phyloP scores from a whole-genome alignment of 148 eudicot species.

The Euryodendron excelsum region DNA sequence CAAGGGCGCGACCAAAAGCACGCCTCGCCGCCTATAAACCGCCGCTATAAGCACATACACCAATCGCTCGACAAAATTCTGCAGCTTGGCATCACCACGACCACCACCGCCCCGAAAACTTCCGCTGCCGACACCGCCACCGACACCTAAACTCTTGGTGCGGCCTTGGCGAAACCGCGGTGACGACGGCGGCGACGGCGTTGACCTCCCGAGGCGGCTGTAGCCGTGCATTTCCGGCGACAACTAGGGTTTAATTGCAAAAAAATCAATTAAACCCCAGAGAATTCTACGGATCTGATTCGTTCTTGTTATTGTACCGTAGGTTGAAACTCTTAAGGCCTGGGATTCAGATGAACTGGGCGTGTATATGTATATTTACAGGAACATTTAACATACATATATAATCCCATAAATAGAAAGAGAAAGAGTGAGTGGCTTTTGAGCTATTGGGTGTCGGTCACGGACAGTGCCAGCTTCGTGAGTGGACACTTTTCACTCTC shows the following conservation, averaged over 20 bases:
- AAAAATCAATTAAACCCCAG: background rate
- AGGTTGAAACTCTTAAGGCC: too few species aligned
- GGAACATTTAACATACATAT: too few species aligned
- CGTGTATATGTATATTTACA: too few species aligned
- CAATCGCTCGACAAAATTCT: conserved; percentile 62
- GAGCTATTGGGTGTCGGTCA: background rate
- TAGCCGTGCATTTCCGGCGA: conserved; percentile 55
- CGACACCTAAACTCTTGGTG: conserved; percentile 31
- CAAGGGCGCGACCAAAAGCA: conserved; percentile 75
- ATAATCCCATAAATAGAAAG: too few species aligned
- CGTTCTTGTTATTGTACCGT: background rate
- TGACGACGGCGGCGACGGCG: conserved; percentile 46
- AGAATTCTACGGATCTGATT: conserved; percentile 1
- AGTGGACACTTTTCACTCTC: background rate
- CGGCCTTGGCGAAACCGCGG: conserved; percentile 41
- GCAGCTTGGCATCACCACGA: conserved; percentile 35
- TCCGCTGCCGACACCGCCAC: conserved; percentile 21
- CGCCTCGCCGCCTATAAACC: conserved; percentile 71
- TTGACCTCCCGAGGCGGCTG: conserved; percentile 43
- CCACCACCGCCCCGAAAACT: conserved; percentile 28
- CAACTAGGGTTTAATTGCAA: background rate
- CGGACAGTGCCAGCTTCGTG: background rate
- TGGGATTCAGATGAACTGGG: background rate
- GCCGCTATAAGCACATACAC: conserved; percentile 57
- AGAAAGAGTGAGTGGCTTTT: background rate